Evolutionary conservation across 2,329 filamentous ascomycete species (phyloP).

Genomic region (Chaetomiaceae sp.): DNA sequence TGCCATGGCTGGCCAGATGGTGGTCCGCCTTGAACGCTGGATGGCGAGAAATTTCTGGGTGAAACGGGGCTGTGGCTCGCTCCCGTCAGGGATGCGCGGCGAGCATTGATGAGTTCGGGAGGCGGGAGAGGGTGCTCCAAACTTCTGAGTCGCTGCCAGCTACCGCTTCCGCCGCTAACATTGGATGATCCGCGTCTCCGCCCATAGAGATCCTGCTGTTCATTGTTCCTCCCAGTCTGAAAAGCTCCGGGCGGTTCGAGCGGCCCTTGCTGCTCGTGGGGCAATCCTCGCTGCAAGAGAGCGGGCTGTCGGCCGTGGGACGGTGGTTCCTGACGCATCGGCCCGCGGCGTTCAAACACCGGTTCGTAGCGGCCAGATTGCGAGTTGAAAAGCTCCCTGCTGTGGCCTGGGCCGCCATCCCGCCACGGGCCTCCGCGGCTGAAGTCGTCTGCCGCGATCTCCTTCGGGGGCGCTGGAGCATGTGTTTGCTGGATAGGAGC

Average conservation of each 20-base stretch:
- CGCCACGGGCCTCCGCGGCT: constrained; percentile 76
- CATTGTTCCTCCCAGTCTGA: constrained; percentile 67
- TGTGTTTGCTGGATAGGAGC: constrained; percentile 51
- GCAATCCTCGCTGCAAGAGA: constrained; percentile 68
- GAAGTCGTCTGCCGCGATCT: constrained; percentile 93
- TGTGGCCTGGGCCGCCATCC: constrained; percentile 59
- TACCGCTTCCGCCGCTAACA: constrained; percentile 79
- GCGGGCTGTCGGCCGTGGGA: constrained; percentile 64
- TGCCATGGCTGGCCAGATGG: constrained; percentile 38
- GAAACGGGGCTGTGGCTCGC: constrained; percentile 49
- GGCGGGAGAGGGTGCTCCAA: constrained; percentile 40
- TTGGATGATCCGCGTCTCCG: constrained; percentile 85
- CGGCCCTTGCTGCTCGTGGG: constrained; percentile 58
- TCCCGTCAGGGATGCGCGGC: constrained; percentile 47
- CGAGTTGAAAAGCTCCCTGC: constrained; percentile 87
- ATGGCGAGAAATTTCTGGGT: constrained; percentile 40
- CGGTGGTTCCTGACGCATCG: constrained; percentile 58
- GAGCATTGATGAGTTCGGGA: constrained; percentile 41
- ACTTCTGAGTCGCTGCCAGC: constrained; percentile 54
- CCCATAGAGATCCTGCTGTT: constrained; percentile 63
- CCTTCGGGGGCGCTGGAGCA: constrained; percentile 59
- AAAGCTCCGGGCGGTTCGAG: constrained; percentile 84
- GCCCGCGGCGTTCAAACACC: constrained; percentile 70
- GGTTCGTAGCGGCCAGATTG: constrained; percentile 91
- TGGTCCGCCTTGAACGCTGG: constrained; percentile 32